phyloP scores from a whole-genome alignment of 75 land plant species.

The Ceratopteris richardii region DNA sequence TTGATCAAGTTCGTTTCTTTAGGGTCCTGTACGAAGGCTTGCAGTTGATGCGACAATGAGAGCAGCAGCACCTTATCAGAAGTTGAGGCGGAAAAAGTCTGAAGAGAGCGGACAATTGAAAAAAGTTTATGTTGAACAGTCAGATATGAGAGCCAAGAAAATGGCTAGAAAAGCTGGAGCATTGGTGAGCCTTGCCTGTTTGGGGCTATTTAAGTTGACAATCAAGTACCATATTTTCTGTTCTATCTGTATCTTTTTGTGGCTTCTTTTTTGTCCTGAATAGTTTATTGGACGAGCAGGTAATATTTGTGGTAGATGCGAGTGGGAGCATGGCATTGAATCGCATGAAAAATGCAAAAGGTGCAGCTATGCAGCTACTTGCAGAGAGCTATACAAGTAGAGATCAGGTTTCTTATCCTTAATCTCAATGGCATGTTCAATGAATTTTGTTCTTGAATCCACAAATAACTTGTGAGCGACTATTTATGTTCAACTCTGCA shows the following conservation, averaged over 20 bases:
- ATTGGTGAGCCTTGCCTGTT: constrained; percentile 35
- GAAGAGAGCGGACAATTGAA: constrained; percentile 26
- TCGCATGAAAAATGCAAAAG: constrained; percentile 99
- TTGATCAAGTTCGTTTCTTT: no score
- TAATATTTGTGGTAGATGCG: constrained; percentile 98
- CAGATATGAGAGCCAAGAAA: constrained; percentile 88
- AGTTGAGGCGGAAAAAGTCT: constrained; percentile 68
- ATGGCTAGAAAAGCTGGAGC: constrained; percentile 99
- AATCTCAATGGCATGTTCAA: not conserved
- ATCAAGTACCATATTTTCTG: no score
- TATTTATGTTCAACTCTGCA: no score
- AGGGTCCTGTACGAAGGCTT: constrained; percentile 87
- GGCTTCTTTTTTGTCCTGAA: no score
- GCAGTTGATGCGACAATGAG: constrained; percentile 99
- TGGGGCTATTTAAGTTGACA: no score
- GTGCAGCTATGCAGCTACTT: constrained; percentile 90
- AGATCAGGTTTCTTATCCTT: constrained; percentile 58
- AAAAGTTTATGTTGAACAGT: constrained; percentile 89
- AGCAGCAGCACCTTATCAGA: constrained; percentile 97
- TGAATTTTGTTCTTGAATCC: not conserved
- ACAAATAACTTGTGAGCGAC: no score
- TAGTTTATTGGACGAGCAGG: constrained; percentile 26
- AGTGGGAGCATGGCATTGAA: constrained; percentile 99
- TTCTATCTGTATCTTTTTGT: no score
- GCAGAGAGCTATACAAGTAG: constrained; percentile 98